phyloP scores from a whole-genome alignment of 1,139 yeast species.

The Eremothecium cymbalariae region DNA sequence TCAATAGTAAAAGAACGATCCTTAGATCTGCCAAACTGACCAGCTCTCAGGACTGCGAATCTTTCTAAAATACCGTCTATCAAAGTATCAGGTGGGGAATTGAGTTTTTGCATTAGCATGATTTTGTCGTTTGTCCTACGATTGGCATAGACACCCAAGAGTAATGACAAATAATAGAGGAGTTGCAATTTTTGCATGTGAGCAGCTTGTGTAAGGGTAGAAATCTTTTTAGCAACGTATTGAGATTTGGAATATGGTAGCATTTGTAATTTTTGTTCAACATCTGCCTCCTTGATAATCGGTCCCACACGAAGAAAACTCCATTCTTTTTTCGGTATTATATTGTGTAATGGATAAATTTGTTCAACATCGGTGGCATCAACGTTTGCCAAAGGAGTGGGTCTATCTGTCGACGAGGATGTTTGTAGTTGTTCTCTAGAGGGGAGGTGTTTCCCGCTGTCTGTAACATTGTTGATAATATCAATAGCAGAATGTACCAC shows the following conservation, averaged over 20 bases:
- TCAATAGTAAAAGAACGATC: slow-evolving; percentile 70
- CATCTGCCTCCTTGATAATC: slow-evolving; percentile 44
- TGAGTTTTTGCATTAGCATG: slow-evolving; percentile 51
- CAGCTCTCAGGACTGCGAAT: slow-evolving; percentile 59
- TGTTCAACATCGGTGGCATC: slow-evolving; percentile 78
- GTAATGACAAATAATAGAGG: slow-evolving; percentile 67
- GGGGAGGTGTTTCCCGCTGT: slow-evolving; percentile 66
- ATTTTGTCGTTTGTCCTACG: slow-evolving; percentile 58
- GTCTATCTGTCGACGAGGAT: slow-evolving; percentile 56
- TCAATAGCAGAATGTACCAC: slow-evolving; percentile 68
- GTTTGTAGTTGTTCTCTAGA: slow-evolving; percentile 50
- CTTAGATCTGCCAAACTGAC: slow-evolving; percentile 64
- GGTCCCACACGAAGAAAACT: slow-evolving; percentile 53
- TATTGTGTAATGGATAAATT: slow-evolving; percentile 62
- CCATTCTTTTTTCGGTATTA: slow-evolving; percentile 65
- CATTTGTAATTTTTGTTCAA: slow-evolving; percentile 43
- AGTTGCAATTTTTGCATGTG: slow-evolving; percentile 56
- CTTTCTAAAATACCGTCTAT: slow-evolving; percentile 66
- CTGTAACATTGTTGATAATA: slow-evolving; percentile 71
- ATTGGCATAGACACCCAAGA: slow-evolving; percentile 71
- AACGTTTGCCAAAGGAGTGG: slow-evolving; percentile 69
- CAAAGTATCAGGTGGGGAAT: slow-evolving; percentile 62
- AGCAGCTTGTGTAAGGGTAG: slow-evolving; percentile 36
- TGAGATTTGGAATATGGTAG: slow-evolving; percentile 56
- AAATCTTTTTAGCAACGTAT: slow-evolving; percentile 46